Conservation (phyloP, 2,329 filamentous ascomycete species). For the Botrytis elliptica region DNA sequence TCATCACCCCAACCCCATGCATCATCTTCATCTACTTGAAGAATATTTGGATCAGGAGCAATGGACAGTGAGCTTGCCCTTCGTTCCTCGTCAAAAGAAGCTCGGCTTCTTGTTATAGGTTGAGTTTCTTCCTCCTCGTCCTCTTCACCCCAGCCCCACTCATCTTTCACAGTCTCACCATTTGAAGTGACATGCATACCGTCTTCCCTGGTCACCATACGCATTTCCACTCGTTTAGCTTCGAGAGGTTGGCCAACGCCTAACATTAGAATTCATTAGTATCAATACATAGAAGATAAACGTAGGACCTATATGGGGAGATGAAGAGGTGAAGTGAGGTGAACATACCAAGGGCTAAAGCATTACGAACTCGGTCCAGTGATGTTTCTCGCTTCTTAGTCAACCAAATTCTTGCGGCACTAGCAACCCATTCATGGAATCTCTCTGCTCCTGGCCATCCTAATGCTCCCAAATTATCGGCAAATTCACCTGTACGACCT, state of each 20-base stretch:
- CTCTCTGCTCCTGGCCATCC: constrained; percentile 63
- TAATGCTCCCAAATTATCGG: constrained; percentile 57
- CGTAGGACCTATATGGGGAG: neutral
- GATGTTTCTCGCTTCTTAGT: constrained; percentile 77
- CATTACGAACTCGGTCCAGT: constrained; percentile 69
- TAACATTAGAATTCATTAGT: constrained; percentile 25
- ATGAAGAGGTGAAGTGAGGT: neutral
- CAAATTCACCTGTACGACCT: constrained; percentile 63
- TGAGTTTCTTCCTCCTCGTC: constrained; percentile 50
- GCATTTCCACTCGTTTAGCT: constrained; percentile 83
- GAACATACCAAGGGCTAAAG: constrained; percentile 51
- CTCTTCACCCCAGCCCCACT: constrained; percentile 75
- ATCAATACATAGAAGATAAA: neutral
- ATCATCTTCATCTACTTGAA: constrained; percentile 41
- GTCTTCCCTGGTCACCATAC: constrained; percentile 67
- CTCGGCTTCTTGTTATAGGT: constrained; percentile 29
- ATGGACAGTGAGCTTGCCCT: constrained; percentile 11
- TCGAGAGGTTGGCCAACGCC: constrained; percentile 66
- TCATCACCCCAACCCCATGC: constrained; percentile 84
- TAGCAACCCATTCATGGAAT: constrained; percentile 76
- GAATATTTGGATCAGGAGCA: constrained; percentile 28
- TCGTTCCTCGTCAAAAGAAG: constrained; percentile 31
- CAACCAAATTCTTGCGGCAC: constrained; percentile 81
- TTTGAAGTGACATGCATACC: constrained; percentile 63
- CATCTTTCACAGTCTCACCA: constrained; percentile 49